Evolutionary conservation across 495 filamentous ascomycete species (phyloP).

Genomic region (Parathielavia appendiculata): DNA sequence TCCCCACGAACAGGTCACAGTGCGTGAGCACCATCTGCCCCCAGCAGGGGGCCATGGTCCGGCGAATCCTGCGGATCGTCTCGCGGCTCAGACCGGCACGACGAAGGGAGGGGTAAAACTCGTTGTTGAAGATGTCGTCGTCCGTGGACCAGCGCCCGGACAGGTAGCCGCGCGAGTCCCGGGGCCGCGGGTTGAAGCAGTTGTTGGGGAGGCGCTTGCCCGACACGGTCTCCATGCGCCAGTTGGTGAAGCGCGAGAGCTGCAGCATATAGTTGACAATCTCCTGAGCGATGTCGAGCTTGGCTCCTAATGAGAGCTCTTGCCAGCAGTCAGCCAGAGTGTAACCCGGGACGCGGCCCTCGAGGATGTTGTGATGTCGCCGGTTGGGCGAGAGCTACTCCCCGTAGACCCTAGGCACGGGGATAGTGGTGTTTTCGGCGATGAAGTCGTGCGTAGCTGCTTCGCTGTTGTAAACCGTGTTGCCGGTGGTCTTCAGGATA

Average conservation of each 20-base stretch:
- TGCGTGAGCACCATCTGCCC: constrained; percentile 3
- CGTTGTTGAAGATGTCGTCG: constrained; percentile 1
- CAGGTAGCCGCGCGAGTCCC: background rate
- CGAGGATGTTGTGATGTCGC: background rate
- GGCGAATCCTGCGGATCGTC: background rate
- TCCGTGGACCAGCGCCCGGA: background rate
- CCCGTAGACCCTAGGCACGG: background rate
- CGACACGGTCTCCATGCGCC: background rate
- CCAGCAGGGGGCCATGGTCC: constrained; percentile 7
- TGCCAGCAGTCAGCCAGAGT: constrained; percentile 6
- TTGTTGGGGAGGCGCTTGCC: constrained; percentile 5
- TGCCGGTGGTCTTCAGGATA: constrained; percentile 3
- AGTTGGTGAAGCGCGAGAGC: background rate
- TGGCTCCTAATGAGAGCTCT: background rate
- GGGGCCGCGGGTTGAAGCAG: constrained; percentile 1
- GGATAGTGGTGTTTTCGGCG: background rate
- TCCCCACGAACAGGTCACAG: constrained; percentile 13
- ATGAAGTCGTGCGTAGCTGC: background rate
- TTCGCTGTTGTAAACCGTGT: background rate
- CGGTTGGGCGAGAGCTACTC: constrained; percentile 7
- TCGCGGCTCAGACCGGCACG: background rate
- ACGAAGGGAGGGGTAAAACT: background rate
- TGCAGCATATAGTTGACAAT: background rate
- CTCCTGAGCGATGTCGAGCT: background rate
- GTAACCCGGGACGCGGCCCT: background rate